phyloP scores from a whole-genome alignment of 192 early-diverging fungal genomes.

The Coemansia erecta region DNA sequence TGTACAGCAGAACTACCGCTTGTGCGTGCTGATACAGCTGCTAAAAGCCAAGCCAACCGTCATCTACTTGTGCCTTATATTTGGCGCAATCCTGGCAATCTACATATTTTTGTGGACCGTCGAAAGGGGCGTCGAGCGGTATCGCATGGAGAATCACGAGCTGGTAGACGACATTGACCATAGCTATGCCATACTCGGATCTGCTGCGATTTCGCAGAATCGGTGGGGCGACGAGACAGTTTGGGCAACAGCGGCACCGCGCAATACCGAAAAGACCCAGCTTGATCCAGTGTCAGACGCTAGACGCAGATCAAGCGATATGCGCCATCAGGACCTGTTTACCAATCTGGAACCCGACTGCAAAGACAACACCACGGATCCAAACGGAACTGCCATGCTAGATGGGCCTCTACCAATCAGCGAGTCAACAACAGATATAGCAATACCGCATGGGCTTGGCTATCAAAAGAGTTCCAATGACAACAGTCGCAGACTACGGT shows the following conservation, averaged over 20 bases:
- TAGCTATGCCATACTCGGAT: too few species aligned
- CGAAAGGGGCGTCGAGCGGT: slow-evolving; percentile 48
- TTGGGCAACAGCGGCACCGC: too few species aligned
- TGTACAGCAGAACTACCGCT: slow-evolving; percentile 61
- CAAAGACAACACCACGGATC: too few species aligned
- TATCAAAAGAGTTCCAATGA: background rate
- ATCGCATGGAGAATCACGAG: slow-evolving; percentile 15
- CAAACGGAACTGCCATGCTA: too few species aligned
- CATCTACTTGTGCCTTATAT: slow-evolving; percentile 62
- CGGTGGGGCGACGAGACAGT: too few species aligned
- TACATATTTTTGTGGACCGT: slow-evolving; percentile 62
- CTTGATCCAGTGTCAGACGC: too few species aligned
- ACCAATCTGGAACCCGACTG: too few species aligned
- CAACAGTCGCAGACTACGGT: background rate
- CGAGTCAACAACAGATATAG: background rate
- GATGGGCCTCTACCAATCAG: too few species aligned
- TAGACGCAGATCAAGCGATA: too few species aligned
- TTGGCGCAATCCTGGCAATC: slow-evolving; percentile 53
- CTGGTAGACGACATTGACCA: slow-evolving; percentile 13
- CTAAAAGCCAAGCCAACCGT: slow-evolving; percentile 65
- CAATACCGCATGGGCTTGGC: background rate
- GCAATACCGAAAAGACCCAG: too few species aligned
- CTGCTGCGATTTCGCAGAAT: too few species aligned
- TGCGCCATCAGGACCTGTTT: too few species aligned
- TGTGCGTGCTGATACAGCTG: slow-evolving; percentile 70